phyloP scores from a whole-genome alignment of 2,329 filamentous ascomycete genomes.

The Graphilbum sp. region DNA sequence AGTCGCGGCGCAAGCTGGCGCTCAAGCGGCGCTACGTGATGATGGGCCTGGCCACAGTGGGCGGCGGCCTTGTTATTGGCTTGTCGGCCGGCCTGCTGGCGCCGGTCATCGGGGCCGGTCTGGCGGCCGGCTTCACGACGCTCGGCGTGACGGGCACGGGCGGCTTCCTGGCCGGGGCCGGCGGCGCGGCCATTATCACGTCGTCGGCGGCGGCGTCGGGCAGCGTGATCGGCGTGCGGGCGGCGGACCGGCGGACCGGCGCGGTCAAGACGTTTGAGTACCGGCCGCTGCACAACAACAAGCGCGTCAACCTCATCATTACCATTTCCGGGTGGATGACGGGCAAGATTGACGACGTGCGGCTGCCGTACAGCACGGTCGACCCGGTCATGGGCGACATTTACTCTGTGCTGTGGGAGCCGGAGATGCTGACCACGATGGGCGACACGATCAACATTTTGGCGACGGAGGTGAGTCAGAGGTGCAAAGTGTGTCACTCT shows the following conservation, averaged over 20 bases:
- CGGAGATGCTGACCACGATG: slow-evolving; percentile 94
- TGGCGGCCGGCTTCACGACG: slow-evolving; percentile 88
- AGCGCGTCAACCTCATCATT: slow-evolving; percentile 86
- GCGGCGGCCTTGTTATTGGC: slow-evolving; percentile 86
- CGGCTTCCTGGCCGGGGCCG: slow-evolving; percentile 78
- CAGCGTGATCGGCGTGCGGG: slow-evolving; percentile 68
- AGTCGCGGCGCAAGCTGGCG: slow-evolving; percentile 63
- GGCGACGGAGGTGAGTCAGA: slow-evolving; percentile 77
- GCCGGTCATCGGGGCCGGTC: slow-evolving; percentile 81
- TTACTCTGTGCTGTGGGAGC: slow-evolving; percentile 94
- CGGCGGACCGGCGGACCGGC: slow-evolving; percentile 75
- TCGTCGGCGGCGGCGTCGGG: slow-evolving; percentile 77
- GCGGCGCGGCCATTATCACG: slow-evolving; percentile 86
- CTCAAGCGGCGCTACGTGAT: slow-evolving; percentile 75
- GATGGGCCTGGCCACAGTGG: slow-evolving; percentile 94
- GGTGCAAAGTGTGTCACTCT: too few relatives aligned
- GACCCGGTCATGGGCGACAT: slow-evolving; percentile 97
- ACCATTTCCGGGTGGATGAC: slow-evolving; percentile 98
- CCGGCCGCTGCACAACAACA: slow-evolving; percentile 91
- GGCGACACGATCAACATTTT: slow-evolving; percentile 97
- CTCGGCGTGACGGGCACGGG: slow-evolving; percentile 83
- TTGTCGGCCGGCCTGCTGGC: slow-evolving; percentile 83
- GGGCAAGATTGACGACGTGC: slow-evolving; percentile 91
- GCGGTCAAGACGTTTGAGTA: slow-evolving; percentile 96
- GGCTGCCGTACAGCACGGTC: slow-evolving; percentile 87